A percentile compares a stretch with the other conserved stretches of the same genome.
Evolutionary conservation across 495 filamentous ascomycete species (phyloP).

Genomic region (Tricharina praecox): DNA sequence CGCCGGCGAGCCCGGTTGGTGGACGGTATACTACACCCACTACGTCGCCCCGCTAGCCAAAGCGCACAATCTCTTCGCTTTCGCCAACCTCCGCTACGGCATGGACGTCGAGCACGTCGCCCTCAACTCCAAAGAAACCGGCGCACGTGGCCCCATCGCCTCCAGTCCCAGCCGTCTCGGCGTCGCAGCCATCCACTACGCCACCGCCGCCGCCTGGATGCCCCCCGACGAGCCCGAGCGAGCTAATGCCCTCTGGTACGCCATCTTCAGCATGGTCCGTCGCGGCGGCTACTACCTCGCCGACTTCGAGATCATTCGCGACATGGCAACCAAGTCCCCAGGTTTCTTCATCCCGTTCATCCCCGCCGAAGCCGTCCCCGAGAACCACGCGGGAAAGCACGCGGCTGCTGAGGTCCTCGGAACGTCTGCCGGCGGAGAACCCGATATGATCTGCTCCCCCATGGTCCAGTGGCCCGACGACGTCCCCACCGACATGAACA

Average conservation of each 20-base stretch:
- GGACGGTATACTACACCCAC: constrained; percentile 23
- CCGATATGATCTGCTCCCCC: not conserved
- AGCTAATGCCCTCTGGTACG: constrained; percentile 15
- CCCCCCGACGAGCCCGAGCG: constrained; percentile 22
- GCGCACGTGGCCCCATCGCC: not conserved
- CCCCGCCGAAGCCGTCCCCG: not conserved
- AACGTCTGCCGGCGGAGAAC: not conserved
- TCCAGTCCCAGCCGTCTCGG: not conserved
- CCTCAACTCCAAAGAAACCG: not conserved
- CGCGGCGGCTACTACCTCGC: constrained; percentile 21
- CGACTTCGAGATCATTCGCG: constrained; percentile 17
- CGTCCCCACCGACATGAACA: not conserved
- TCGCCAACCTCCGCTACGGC: constrained; percentile 13
- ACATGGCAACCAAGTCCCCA: constrained; percentile 16
- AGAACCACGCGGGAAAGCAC: constrained; percentile 18
- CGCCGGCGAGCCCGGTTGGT: constrained; percentile 21
- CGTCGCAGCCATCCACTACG: constrained; percentile 17
- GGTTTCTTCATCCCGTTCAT: constrained; percentile 15
- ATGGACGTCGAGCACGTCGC: constrained; percentile 9
- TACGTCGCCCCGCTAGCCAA: constrained; percentile 16
- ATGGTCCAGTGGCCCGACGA: constrained; percentile 1
- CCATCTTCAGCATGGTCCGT: constrained; percentile 17
- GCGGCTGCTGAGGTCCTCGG: constrained; percentile 4
- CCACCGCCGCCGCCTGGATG: constrained; percentile 20
- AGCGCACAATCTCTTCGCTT: constrained; percentile 18